Evolutionary conservation across 2,329 filamentous ascomycete genomes (phyloP), one percentile per base, ranked within the genome.

Genomic region (Phyllosticta citrichinensis): DNA sequence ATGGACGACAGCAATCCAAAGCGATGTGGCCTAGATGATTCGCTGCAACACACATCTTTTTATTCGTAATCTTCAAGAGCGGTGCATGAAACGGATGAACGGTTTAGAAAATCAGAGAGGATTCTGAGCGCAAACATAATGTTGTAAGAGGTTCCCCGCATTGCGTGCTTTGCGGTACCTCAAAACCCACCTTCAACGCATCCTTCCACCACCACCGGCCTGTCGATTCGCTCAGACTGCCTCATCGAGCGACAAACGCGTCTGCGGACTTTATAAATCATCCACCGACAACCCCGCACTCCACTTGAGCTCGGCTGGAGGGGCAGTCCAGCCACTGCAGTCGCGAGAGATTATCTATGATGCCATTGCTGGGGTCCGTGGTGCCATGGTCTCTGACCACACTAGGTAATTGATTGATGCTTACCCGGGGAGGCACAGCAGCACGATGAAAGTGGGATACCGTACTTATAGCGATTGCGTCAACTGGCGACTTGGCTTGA

Each of bases 131-230:
- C 40, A 47, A 30, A 35, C 22, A n/a, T 50, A 51, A 62, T 62
- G 60, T 62, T 62, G 60, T 62, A 17, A 62, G 55, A 55, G 30
- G 50, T 55, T 56, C 60, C 60, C 60, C 60, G 55, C 60, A 62
- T 62, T 62, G 60, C 60, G 60, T 62, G 60, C 60, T 62, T n/a
- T 19, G 17, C 14, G 35, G 19, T 30, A 47, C 14, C 40, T 47
- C 14, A n/a, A 12, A 47, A 47, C 40, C 40, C 40, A 47, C 40
- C 40, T 47, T n/a, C 3, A 8, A 47, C 40, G 40, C 40, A 47
- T 47, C 40, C 17, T 8, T 47, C 40, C 14, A n/a, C 40, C 17
- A 47, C 40, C 40, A 47, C n/a, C n/a, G 40, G 17, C 40, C 40
- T 47, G 14, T n/a, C 6, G 2, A n/a, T 47, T n/a, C 40, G 40